Evolutionary conservation across 192 early-diverging fungal species (phyloP).

Genomic region (Backusella morwellensis): DNA sequence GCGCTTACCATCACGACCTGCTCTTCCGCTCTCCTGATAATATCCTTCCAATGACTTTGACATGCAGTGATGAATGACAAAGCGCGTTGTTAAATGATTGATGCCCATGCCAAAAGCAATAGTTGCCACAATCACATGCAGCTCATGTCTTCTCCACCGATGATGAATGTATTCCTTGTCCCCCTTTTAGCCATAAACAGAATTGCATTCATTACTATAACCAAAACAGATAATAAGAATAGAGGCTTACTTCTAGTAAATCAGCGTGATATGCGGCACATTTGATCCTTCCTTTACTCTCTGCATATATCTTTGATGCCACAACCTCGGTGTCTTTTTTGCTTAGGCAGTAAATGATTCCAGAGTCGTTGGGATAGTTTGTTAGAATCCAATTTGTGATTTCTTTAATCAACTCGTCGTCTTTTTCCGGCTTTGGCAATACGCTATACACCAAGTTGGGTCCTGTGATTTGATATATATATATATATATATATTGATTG

Average conservation of each 20-base stretch:
- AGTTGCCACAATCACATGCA: constrained; percentile 72
- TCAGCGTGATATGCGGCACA: constrained; percentile 67
- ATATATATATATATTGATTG: neutral
- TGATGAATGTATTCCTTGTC: constrained; percentile 79
- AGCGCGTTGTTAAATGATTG: constrained; percentile 70
- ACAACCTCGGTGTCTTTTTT: constrained; percentile 61
- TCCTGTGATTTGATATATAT: too few relatives aligned
- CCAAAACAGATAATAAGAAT: neutral
- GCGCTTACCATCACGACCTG: constrained; percentile 61
- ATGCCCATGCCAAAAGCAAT: constrained; percentile 78
- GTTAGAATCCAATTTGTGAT: constrained; percentile 56
- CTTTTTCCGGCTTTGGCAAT: constrained; percentile 41
- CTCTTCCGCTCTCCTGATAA: constrained; percentile 76
- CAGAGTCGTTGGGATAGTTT: constrained; percentile 45
- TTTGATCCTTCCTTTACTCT: constrained; percentile 44
- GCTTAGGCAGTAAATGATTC: constrained; percentile 71
- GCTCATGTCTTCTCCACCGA: constrained; percentile 69
- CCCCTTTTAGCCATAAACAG: constrained; percentile 41
- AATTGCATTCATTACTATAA: neutral
- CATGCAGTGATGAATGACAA: constrained; percentile 69
- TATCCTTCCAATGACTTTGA: constrained; percentile 73
- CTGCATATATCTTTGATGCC: constrained; percentile 43
- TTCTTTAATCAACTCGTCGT: constrained; percentile 41
- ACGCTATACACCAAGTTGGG: constrained; percentile 65
- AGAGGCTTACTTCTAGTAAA: constrained; percentile 43